Conservation (phyloP, 768 basidiomycete species). For the Termitomyces sp. region DNA sequence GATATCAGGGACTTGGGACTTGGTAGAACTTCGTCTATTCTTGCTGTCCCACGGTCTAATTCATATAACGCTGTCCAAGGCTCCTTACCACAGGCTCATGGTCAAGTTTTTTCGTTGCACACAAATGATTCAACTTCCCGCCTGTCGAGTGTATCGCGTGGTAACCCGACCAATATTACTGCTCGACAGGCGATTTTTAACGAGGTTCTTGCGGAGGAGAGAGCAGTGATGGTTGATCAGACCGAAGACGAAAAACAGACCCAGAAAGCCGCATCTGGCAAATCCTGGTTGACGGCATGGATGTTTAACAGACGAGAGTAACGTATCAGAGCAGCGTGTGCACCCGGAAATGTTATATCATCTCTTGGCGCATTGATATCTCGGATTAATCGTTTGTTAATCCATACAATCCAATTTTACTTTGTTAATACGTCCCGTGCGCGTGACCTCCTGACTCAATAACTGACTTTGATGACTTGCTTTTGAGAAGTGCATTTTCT, state of each 20-base stretch:
- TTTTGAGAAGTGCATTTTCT: constrained; percentile 5
- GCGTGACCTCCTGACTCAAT: constrained; percentile 18
- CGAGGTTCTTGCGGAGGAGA: constrained; percentile 70
- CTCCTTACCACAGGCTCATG: constrained; percentile 41
- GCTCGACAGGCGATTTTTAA: constrained; percentile 59
- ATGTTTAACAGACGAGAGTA: constrained; percentile 45
- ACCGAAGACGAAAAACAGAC: constrained; percentile 51
- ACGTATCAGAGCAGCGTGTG: constrained; percentile 16
- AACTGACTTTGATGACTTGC: constrained; percentile 11
- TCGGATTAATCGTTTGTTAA: constrained; percentile 31
- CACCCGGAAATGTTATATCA: constrained; percentile 18
- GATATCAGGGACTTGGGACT: constrained; percentile 27
- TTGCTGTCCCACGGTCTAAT: constrained; percentile 29
- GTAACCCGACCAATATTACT: constrained; percentile 40
- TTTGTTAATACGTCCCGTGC: constrained; percentile 15
- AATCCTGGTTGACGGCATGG: constrained; percentile 65
- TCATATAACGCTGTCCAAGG: constrained; percentile 31
- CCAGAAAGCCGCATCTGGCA: constrained; percentile 36
- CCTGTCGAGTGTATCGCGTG: constrained; percentile 25
- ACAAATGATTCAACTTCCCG: constrained; percentile 30
- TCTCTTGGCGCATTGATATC: constrained; percentile 28
- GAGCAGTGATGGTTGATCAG: constrained; percentile 46
- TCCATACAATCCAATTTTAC: constrained; percentile 16
- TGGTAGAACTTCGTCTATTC: constrained; percentile 30
- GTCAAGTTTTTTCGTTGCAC: constrained; percentile 29